phyloP scores from a whole-genome alignment of 169 alveolate genomes.

The Cryptosporidium ubiquitum region DNA sequence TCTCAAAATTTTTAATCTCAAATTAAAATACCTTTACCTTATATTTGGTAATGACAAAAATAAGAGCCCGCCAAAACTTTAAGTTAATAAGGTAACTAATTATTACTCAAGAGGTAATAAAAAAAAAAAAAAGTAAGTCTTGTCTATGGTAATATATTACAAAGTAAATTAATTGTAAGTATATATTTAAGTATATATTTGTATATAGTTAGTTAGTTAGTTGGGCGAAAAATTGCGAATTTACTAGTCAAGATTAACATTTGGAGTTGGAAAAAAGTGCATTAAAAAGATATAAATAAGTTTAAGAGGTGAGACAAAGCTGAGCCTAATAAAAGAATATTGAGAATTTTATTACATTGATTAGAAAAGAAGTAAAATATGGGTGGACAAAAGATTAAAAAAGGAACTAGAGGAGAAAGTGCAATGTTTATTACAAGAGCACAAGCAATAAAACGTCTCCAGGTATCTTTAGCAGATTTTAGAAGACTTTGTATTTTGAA shows the following conservation, averaged over 20 bases:
- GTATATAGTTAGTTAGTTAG: too few relatives aligned
- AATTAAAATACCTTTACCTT: too few relatives aligned
- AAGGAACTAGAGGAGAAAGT: conserved; percentile 89
- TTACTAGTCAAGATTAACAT: neutral
- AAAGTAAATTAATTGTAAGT: too few relatives aligned
- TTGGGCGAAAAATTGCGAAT: neutral
- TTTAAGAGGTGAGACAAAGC: neutral
- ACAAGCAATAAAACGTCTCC: conserved; percentile 90
- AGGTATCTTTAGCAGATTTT: conserved; percentile 92
- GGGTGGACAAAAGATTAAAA: conserved; percentile 81
- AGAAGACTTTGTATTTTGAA: conserved; percentile 97
- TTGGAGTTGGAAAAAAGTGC: neutral
- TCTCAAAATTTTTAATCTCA: neutral
- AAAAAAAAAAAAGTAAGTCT: neutral
- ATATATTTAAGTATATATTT: too few relatives aligned
- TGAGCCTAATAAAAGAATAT: neutral
- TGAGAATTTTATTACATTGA: neutral
- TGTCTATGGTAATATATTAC: neutral
- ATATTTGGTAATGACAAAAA: too few relatives aligned
- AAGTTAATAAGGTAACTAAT: neutral
- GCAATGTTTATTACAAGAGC: conserved; percentile 92
- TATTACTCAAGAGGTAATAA: neutral
- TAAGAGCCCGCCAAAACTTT: neutral
- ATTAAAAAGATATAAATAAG: neutral
- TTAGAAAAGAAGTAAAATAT: neutral